Evolutionary conservation across 768 basidiomycete species (phyloP).

Genomic region (Pholiota microspora): DNA sequence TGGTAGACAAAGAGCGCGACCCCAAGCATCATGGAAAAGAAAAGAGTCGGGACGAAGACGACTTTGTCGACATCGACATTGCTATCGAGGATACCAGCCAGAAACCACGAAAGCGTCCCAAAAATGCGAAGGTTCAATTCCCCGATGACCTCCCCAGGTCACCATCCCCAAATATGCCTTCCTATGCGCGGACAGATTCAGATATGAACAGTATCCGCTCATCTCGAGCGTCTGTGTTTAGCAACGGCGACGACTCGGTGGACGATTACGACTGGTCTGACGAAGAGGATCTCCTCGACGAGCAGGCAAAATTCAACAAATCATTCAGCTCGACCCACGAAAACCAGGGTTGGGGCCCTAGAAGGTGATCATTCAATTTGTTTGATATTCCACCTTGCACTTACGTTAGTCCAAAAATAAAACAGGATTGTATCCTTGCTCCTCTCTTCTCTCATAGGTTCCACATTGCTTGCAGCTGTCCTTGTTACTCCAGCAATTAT

Average conservation of each 20-base stretch:
- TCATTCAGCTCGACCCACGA: conserved; percentile 51
- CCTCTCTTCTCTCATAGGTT: conserved; percentile 74
- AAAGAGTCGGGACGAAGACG: conserved; percentile 11
- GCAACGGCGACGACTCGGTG: conserved; percentile 59
- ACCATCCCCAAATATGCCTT: conserved; percentile 21
- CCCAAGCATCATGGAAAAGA: conserved; percentile 11
- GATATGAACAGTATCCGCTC: conserved; percentile 27
- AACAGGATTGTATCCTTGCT: conserved; percentile 58
- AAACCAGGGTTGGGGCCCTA: conserved; percentile 48
- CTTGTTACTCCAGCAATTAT: conserved; percentile 62
- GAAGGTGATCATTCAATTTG: conserved; percentile 37
- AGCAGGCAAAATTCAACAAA: conserved; percentile 64
- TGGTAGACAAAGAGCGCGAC: background rate
- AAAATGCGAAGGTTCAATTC: conserved; percentile 50
- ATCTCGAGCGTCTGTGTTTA: conserved; percentile 41
- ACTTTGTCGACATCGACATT: conserved; percentile 18
- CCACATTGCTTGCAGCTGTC: conserved; percentile 59
- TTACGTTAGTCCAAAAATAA: background rate
- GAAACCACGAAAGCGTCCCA: conserved; percentile 2
- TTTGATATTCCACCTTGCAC: background rate
- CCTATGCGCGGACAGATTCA: conserved; percentile 29
- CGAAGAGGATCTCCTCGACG: conserved; percentile 73
- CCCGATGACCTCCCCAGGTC: conserved; percentile 35
- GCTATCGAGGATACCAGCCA: conserved; percentile 17
- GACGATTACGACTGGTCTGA: conserved; percentile 72